Base-by-base conservation (phyloP, 331 rosid species). In the Acacia pycnantha region DNA sequence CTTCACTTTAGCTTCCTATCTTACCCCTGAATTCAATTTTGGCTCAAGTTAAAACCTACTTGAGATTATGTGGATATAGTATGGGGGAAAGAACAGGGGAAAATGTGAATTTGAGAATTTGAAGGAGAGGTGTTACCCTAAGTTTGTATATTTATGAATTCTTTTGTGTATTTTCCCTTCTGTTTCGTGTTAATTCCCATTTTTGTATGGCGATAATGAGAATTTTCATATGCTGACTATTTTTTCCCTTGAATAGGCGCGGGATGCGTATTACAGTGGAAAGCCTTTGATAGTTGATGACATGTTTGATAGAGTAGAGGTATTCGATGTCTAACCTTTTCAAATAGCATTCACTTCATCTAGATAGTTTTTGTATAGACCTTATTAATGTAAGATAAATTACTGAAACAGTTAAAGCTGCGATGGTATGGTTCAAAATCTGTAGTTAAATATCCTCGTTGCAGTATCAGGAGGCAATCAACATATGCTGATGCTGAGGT, bases 261-360 rank as follows among this genome's bases (percentile, higher is more conserved):
- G 93, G 80, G 97, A 91, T 85, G 90, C 97, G 8, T 94, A 94
- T 81, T 91, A 94, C 82, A 88, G 96, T 24, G 98, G 97, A 8
- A 81, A 89, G 54, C 98, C 98, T 66, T 85, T 94, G 87, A 94
- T 94, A 27, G 87, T 94, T 26, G 98, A 94, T 84, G 98, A 94
- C 73, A 94, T 94, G 97, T 94, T 94, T 85, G 98, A 94, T 64
- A 91, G 96, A 89, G 94, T 92, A 14, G 97, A 94, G 98, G 97
- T 91, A 79, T 35, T 70, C 48, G 69, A 37, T 89, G 76, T 24
- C 76, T 31, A 67, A 51, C 44, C 27, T 65, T 64, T 12, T 5
- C 62, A 70, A 13, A 35, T 43, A 3, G 18, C 79, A 33, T 21
- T 61, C 62, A 3, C 26, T 21, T 70, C 50, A 3, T 79, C 26